Percentiles rank a stretch among this genome's conserved stretches.
These are phyloP conservation scores for Pseudogymnoascus sp. DNA, from an alignment of 2,329 filamentous ascomycete genomes.

Conservation along the genomic window DNA sequence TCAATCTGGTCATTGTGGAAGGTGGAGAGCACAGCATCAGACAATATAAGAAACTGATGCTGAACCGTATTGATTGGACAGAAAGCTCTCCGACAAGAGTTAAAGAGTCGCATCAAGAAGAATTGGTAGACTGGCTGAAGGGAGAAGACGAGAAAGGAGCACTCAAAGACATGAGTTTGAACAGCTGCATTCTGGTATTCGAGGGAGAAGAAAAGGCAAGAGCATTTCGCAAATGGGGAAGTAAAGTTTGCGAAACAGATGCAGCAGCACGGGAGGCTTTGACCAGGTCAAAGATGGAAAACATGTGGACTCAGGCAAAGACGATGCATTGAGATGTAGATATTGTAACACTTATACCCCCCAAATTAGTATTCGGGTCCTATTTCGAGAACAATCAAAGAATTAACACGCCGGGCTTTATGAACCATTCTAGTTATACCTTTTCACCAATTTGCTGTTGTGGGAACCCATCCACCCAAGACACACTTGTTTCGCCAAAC, in stretches of 20 bases:
- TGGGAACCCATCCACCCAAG: not conserved
- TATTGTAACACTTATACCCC: conserved; percentile 7
- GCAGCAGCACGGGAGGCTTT: conserved; percentile 76
- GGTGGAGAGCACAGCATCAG: conserved; percentile 77
- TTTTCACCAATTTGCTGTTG: not conserved
- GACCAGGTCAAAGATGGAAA: conserved; percentile 79
- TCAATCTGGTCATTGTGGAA: conserved; percentile 86
- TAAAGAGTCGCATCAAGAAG: conserved; percentile 54
- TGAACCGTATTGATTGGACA: conserved; percentile 89
- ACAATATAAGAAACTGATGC: conserved; percentile 86
- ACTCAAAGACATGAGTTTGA: conserved; percentile 72
- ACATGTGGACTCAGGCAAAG: conserved; percentile 88
- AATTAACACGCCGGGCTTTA: conserved; percentile 4
- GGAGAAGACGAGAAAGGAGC: conserved; percentile 71
- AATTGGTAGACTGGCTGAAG: conserved; percentile 66
- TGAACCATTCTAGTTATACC: conserved; percentile 15
- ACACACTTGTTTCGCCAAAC: not conserved
- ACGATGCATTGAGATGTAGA: conserved; percentile 30
- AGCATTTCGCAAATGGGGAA: conserved; percentile 80
- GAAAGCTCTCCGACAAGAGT: conserved; percentile 69
- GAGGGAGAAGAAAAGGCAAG: conserved; percentile 80
- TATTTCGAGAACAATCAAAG: not conserved
- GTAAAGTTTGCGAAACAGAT: conserved; percentile 88
- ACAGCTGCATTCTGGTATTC: conserved; percentile 78
- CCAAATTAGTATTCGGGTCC: not conserved